Evolutionary conservation across 345 rosid genomes (phyloP).

Genomic region (Acer yangbiense): DNA sequence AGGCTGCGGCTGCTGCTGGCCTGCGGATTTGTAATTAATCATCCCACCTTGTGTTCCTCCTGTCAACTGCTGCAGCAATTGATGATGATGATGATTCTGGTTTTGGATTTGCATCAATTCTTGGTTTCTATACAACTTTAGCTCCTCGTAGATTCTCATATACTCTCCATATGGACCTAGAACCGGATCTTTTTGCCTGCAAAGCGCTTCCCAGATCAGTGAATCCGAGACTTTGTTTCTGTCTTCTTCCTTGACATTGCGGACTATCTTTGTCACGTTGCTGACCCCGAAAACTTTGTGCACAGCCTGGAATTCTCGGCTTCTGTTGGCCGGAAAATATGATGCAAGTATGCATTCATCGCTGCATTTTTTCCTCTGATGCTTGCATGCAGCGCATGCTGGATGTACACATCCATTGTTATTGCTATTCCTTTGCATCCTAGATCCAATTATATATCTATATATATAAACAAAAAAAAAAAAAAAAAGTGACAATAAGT

Average conservation of each 20-base stretch:
- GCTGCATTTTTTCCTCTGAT: conserved; percentile 56
- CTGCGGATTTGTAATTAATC: background rate
- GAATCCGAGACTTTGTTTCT: conserved; percentile 55
- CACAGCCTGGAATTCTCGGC: conserved; percentile 51
- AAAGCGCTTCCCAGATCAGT: conserved; percentile 76
- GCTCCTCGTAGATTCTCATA: conserved; percentile 52
- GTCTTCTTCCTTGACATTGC: conserved; percentile 45
- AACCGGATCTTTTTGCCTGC: conserved; percentile 66
- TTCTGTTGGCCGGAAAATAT: conserved; percentile 47
- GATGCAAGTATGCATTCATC: conserved; percentile 51
- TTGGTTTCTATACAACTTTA: conserved; percentile 42
- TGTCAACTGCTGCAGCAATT: conserved; percentile 6
- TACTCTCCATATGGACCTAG: conserved; percentile 67
- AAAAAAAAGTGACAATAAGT: background rate
- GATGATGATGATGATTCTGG: conserved; percentile 17
- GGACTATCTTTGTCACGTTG: conserved; percentile 58
- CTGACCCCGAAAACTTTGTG: conserved; percentile 58
- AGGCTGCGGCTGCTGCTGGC: background rate
- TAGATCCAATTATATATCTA: background rate
- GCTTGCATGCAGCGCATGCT: conserved; percentile 76
- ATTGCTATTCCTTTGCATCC: conserved; percentile 35
- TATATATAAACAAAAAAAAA: background rate
- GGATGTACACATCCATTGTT: conserved; percentile 25
- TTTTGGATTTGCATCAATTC: conserved; percentile 5
- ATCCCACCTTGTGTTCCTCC: background rate